Conservation (phyloP, 2,329 filamentous ascomycete genomes). For the Cladosporium phlei region DNA sequence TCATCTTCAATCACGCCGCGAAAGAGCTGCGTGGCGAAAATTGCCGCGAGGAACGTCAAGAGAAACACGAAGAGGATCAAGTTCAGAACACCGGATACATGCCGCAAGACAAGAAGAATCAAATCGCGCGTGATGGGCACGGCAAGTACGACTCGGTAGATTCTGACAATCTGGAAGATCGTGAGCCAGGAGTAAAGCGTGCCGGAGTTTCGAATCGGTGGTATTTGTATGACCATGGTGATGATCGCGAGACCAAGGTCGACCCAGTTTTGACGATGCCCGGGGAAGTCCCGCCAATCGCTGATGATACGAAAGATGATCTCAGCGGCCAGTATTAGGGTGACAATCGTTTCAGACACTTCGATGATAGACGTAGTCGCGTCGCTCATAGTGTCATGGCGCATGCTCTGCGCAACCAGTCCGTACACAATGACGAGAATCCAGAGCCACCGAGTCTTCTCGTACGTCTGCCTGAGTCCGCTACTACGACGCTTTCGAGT, state of each 20-base stretch:
- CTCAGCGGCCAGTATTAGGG: slow-evolving; percentile 72
- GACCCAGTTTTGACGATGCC: slow-evolving; percentile 67
- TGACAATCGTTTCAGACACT: slow-evolving; percentile 68
- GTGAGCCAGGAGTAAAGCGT: slow-evolving; percentile 81
- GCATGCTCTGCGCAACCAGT: slow-evolving; percentile 71
- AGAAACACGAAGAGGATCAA: slow-evolving; percentile 95
- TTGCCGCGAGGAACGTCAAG: slow-evolving; percentile 87
- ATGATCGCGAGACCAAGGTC: slow-evolving; percentile 76
- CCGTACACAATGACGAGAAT: slow-evolving; percentile 73
- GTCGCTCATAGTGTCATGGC: slow-evolving; percentile 69
- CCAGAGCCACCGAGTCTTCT: slow-evolving; percentile 73
- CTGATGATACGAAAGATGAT: slow-evolving; percentile 72
- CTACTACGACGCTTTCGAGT: slow-evolving; percentile 39
- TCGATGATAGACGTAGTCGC: slow-evolving; percentile 62
- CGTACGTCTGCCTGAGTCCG: slow-evolving; percentile 65
- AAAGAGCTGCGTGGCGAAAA: slow-evolving; percentile 90
- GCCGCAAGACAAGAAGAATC: slow-evolving; percentile 81
- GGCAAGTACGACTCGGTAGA: slow-evolving; percentile 86
- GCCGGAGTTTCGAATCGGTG: slow-evolving; percentile 67
- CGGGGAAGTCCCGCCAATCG: slow-evolving; percentile 78
- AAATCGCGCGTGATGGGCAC: slow-evolving; percentile 82
- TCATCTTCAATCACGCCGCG: slow-evolving; percentile 70
- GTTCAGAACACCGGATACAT: slow-evolving; percentile 86
- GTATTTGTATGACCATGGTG: slow-evolving; percentile 80
- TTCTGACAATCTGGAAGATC: slow-evolving; percentile 85